A percentile compares a stretch with the other conserved stretches of the same genome.
phyloP scores from a whole-genome alignment of 2,329 filamentous ascomycete genomes.

The Pyrenophora teres region DNA sequence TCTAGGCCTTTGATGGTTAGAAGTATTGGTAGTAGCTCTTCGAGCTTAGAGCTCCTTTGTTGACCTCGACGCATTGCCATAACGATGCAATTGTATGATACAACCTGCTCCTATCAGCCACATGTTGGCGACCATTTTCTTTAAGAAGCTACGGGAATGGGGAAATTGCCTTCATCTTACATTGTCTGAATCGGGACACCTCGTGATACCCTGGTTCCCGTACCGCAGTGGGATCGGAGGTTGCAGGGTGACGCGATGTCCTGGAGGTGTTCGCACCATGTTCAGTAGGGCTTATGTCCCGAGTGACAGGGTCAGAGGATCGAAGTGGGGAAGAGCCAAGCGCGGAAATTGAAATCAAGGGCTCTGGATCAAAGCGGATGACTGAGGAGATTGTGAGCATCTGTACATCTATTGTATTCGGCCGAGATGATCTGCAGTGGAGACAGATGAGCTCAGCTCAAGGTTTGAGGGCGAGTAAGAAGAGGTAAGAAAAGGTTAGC shows the following conservation, averaged over 20 bases:
- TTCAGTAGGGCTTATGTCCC: conserved; percentile 20
- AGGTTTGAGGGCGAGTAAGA: conserved; percentile 2
- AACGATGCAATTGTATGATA: conserved; percentile 30
- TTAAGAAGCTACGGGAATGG: conserved; percentile 22
- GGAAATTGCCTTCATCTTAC: conserved; percentile 26
- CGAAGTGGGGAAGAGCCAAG: conserved; percentile 14
- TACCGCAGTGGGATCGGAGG: conserved; percentile 25
- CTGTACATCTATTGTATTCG: conserved; percentile 11
- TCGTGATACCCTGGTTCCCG: conserved; percentile 31
- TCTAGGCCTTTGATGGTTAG: conserved; percentile 7
- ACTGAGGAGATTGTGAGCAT: conserved; percentile 10
- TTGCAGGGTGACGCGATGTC: conserved; percentile 28
- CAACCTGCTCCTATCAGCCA: conserved; percentile 22
- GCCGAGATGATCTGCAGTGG: conserved; percentile 2
- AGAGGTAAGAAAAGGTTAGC: conserved; percentile 2
- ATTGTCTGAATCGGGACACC: conserved; percentile 32
- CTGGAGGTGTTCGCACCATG: conserved; percentile 31
- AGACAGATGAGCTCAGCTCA: conserved; percentile 1
- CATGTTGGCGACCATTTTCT: conserved; percentile 15
- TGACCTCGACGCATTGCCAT: conserved; percentile 37
- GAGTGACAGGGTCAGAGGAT: conserved; percentile 14
- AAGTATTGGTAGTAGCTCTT: conserved; percentile 13
- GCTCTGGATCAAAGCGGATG: conserved; percentile 5
- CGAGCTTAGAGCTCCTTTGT: conserved; percentile 32
- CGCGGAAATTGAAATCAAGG: conserved; percentile 14